Evolutionary conservation across 768 basidiomycete species (phyloP), one percentile per base, ranked within the genome.

Genomic region (Hericium alpestre): DNA sequence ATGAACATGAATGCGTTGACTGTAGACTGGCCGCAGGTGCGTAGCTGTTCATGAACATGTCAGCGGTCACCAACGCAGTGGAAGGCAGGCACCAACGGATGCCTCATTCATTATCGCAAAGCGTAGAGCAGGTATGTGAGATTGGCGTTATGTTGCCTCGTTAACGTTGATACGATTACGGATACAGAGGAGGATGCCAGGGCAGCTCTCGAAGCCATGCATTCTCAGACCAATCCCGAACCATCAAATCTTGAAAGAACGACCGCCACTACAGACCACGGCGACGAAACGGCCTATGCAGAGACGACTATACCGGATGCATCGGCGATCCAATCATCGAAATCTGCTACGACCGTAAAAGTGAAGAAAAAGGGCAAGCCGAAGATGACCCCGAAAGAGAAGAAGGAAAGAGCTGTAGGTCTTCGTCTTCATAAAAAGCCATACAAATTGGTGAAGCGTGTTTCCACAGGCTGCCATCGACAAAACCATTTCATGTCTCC

Each of bases 1-100:
- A 85, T 94, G 82, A 87, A 90, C 66, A 95, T 97, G 91, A 93
- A 94, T 66, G 84, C 91, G 2, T 78, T 95, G 56, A 93, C 92
- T n/a, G 84, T 84, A 0, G 93, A 96, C 67, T 96, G 92, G 92
- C 83, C 81, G 0, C 87, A 93, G 77, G 91, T 86, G 59, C 57
- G 76, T 63, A 16, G 8, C 20, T 27, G 6, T 9, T 10, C 32
- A 10, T 32, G 9, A 8, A 32, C 32, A 8, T 32, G 32, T 32
- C 32, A 32, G 9, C 32, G 9, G 32, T 10, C 9, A 32, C 9
- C 32, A 32, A 32, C 32, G 9, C 32, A 32, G 38, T 37, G n/a
- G 18, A 10, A 10, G 40, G 39, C 43, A 67, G 62, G 69, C 69
- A 8, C 61, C 59, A 4, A 60, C 59, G 12, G 57, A 62, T 27